These are phyloP conservation scores for Ophiobolus disseminans DNA, from an alignment of 2,329 filamentous ascomycete genomes.

Conservation along the genomic window DNA sequence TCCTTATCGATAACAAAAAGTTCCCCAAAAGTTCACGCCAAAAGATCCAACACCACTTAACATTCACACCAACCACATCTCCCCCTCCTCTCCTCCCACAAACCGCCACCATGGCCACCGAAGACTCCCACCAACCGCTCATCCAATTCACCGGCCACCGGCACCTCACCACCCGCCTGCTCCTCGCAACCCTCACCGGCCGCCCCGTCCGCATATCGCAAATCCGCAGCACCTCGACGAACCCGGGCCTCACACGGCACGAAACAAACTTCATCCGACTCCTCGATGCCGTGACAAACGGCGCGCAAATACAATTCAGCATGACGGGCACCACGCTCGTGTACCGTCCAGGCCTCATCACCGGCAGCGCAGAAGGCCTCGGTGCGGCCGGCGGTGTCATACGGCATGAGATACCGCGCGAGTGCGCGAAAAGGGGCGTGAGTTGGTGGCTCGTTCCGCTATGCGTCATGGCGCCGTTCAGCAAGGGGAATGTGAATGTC, in stretches of 20 bases:
- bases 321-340: conserved; percentile 93
- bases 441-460: conserved; percentile 92
- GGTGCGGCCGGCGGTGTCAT: conserved; percentile 78
- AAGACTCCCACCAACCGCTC: conserved; percentile 53
- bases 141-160: conserved; percentile 85
- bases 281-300: conserved; percentile 93
- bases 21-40: conserved; percentile 19
- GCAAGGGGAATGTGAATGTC: conserved; percentile 89
- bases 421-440: conserved; percentile 78
- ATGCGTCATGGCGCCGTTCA: conserved; percentile 89
- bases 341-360: conserved; percentile 91
- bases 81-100: neutral
- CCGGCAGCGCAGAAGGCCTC: conserved; percentile 77
- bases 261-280: conserved; percentile 96
- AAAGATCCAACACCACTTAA: too few species aligned
- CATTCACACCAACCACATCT: neutral
- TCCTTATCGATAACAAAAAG: conserved; percentile 28
- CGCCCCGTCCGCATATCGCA: conserved; percentile 89
- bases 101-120: conserved; percentile 34
- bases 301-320: conserved; percentile 91
- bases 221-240: conserved; percentile 86
- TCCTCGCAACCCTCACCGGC: conserved; percentile 90
- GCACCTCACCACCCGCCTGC: conserved; percentile 80
- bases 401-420: conserved; percentile 78
- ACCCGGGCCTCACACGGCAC: conserved; percentile 87